Base-by-base conservation (phyloP, 73 alveolate species). In the Halteria grandinella region DNA sequence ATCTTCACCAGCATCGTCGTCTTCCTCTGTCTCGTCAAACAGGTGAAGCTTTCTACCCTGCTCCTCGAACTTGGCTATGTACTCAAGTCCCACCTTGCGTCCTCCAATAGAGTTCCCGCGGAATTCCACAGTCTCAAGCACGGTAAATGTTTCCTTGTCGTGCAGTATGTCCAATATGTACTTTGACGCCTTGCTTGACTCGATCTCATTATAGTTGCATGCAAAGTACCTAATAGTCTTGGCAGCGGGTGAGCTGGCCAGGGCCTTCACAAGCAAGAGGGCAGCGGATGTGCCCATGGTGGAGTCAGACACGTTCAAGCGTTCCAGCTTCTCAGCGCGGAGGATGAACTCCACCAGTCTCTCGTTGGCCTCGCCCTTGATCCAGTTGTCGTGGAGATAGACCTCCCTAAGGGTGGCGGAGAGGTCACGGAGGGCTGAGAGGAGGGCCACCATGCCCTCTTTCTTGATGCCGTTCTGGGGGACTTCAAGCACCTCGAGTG, bases 381-480 rank as follows among this genome's bases (percentile, higher is more conserved):
- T 43, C 82, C 83, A 86, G 84, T 93, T 93, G 59, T 93, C 98
- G 63, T 93, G 85, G 71, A 93, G 49, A 74, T 87, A 81, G 12
- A 93, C 45, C 11, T 72, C 75, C 51, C 85, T 79, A 21, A 93
- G 66, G 54, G 76, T 37, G 32, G 77, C 66, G 36, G 79, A 76
- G 58, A 90, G 90, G 37, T 62, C 83, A 48, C 63, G 72, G 48
- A 93, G 59, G 6, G 91, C 81, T n/a, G 59, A 4, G 50, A 93
- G 58, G 28, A 93, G 45, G 0, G 93, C 91, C 36, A 87, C 58
- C 98, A 93, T 93, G 18, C 97, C 98, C 25, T 69, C 89, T 43
- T 88, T 69, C 78, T 85, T 93, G 28, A 88, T 92, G 10, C 96
- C 97, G 72, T 93, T 93, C 69, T 93, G 98, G 21, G 92, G 94